A percentile compares a stretch with the other conserved stretches of the same genome.
These are phyloP conservation scores for Silene coronaria DNA, from an alignment of 179 eudicot species.

Conservation along the genomic window DNA sequence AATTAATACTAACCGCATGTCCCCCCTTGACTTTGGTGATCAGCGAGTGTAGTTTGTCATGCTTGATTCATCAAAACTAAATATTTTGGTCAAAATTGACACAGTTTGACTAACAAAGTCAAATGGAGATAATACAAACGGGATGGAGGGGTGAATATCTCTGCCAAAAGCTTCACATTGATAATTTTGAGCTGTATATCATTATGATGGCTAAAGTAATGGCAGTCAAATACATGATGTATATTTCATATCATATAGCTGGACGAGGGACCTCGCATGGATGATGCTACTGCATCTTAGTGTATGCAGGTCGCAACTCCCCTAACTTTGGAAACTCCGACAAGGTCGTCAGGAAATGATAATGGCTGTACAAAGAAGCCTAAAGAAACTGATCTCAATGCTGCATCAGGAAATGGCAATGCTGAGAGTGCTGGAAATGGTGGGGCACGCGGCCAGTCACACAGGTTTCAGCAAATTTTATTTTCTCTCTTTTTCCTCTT, in stretches of 20 bases:
- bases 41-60: too few species aligned
- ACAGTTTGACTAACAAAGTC: background rate
- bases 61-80: background rate
- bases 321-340: slow-evolving; percentile 49
- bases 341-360: slow-evolving; percentile 66
- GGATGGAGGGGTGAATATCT: background rate
- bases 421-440: slow-evolving; percentile 50
- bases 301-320: slow-evolving; percentile 63
- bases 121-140: background rate
- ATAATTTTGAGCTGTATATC: background rate
- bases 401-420: slow-evolving; percentile 60
- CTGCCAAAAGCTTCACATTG: slow-evolving; percentile 1
- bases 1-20: too few species aligned
- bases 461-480: slow-evolving; percentile 44
- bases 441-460: slow-evolving; percentile 40
- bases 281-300: slow-evolving; percentile 23
- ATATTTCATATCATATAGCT: slow-evolving; percentile 9
- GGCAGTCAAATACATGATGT: slow-evolving; percentile 17
- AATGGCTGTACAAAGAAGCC: slow-evolving; percentile 55
- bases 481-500: too few species aligned
- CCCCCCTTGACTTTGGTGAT: too few species aligned
- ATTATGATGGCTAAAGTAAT: background rate
- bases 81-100: too few species aligned
- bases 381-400: slow-evolving; percentile 60
- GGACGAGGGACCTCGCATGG: slow-evolving; percentile 10